Base-by-base conservation (phyloP, 1,284 basidiomycete genomes). In the Cutaneotrichosporon spelunceum region DNA sequence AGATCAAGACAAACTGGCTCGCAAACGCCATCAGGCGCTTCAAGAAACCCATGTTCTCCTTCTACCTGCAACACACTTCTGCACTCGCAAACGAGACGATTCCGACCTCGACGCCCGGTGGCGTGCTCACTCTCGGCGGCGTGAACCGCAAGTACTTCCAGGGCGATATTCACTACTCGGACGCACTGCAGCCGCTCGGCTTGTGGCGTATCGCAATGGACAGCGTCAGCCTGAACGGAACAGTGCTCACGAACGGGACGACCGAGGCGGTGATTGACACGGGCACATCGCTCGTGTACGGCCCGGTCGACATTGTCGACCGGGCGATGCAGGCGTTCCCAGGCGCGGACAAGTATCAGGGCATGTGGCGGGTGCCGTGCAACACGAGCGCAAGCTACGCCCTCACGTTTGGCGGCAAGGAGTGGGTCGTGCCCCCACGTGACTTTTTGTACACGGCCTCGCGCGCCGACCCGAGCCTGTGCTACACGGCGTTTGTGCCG, bases 81-180 rank as follows among this genome's bases (percentile, higher is more conserved):
- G 24, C 23, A 11, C n/a, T 8, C 11, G 33, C 52, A 3, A 19
- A 53, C 21, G 52, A 5, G 6, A 36, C 33, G n/a, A 36, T 26
- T 34, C 52, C 52, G 9, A 24, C n/a, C 21, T 5, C 52, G 5
- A 81, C 83, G 11, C 47, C 64, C 21, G 91, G 91, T 61, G 91
- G 91, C 11, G 83, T 84, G 0, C 87, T 93, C 68, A 87, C 85
- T 2, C 85, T 93, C 47, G 33, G 57, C 16, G 64, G 61, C 50
- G 34, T 59, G 19, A 88, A 92, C 73, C 70, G 79, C 1, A 83
- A 84, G 5, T 76, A 90, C 7, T 93, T 85, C 76, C 86, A 85
- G 0, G 90, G 90, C 13, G 80, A 85, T 36, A 88, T 93, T 60
- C 87, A 90, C 66, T 92, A 85, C 70, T 82, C 84, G 66, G 80